Conservation (phyloP, 2,329 filamentous ascomycete genomes). For the Fusarium globosum region DNA sequence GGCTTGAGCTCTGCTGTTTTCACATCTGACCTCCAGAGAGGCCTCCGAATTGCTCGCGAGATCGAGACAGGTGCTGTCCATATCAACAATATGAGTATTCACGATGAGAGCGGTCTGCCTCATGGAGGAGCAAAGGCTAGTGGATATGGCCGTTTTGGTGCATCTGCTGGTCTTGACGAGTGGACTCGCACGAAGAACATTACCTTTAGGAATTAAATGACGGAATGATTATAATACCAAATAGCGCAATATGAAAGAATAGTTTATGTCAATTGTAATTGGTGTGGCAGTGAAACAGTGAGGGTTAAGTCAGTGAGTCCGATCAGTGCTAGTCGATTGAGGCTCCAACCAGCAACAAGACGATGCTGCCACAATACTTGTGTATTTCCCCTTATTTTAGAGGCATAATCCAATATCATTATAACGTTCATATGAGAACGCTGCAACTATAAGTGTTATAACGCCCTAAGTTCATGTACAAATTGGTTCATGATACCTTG, state of each 20-base stretch:
- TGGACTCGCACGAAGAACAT: slow-evolving; percentile 73
- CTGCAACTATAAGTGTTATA: neutral
- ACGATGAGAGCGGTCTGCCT: slow-evolving; percentile 71
- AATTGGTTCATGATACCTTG: neutral
- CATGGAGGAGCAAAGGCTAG: slow-evolving; percentile 75
- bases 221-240: neutral
- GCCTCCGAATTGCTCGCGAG: slow-evolving; percentile 67
- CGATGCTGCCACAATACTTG: too few species aligned
- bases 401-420: neutral
- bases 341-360: neutral
- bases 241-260: neutral
- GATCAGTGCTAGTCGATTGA: fast-evolving
- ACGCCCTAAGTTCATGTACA: neutral
- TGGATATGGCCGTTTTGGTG: slow-evolving; percentile 72
- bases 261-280: neutral
- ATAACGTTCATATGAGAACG: neutral
- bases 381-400: neutral
- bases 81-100: slow-evolving; percentile 73
- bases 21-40: slow-evolving; percentile 72
- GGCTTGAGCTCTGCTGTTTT: slow-evolving; percentile 79
- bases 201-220: slow-evolving; percentile 60
- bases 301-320: neutral
- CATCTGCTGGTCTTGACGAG: slow-evolving; percentile 65
- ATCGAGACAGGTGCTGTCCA: slow-evolving; percentile 76
- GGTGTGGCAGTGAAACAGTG: too few species aligned